Base-by-base conservation (phyloP, 1,284 basidiomycete species). In the Ustilago trichophora region DNA sequence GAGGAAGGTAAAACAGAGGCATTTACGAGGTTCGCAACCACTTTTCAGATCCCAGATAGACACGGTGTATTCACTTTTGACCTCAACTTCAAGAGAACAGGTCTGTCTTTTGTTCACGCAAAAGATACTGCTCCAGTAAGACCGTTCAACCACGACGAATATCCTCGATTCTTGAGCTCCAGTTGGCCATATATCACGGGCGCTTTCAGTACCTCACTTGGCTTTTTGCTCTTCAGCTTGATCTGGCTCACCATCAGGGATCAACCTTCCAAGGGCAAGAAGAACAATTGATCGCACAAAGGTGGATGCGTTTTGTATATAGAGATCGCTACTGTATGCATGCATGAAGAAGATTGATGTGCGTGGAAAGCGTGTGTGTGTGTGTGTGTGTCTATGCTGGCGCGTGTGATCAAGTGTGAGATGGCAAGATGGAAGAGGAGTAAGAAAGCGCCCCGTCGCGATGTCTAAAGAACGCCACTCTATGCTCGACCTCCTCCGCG, bases 41-140 rank as follows among this genome's bases (percentile, higher is more conserved):
- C 86, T 2, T 94, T 98, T 87, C 87, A 88, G 35, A 88, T 90
- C 3, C 95, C 95, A 3, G 95, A 98, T 83, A 85, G 93, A 53
- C 96, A 98, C 81, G 95, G 96, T 37, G 96, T 98, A 12, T 98
- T 96, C 87, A 97, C 97, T 79, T 94, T 98, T 80, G 85, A 91
- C 22, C 84, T 97, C 37, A 87, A 94, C 82, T 89, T 92, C 84
- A 92, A 91, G 80, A 88, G 95, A 50, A 88, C 88, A 77, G 94
- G 94, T 86, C 92, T 73, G 84, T 87, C 88, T 16, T 89, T 87
- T 82, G 83, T 98, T 36, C 21, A 59, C 8, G 87, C 88, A 49
- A 86, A 88, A 3, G 89, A 88, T 8, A 90, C 88, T 16, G 91
- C 93, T 5, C 88, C 93, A 12, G 89, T 98, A 44, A 90, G 96